These are phyloP conservation scores for Pulicaria dysenterica DNA, from an alignment of 129 eudicot species.

Conservation along the genomic window DNA sequence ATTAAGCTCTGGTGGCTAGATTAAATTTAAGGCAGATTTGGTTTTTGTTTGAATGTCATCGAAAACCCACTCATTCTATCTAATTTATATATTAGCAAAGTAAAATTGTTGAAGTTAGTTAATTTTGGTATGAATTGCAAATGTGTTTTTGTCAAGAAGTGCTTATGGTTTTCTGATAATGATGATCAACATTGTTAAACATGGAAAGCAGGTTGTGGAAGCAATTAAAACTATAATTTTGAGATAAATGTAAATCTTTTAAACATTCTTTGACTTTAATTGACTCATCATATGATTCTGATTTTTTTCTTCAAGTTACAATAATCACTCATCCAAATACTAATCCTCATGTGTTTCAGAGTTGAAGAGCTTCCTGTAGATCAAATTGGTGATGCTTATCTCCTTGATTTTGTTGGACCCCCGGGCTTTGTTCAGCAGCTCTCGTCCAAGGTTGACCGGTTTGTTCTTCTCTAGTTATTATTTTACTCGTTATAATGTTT, in stretches of 20 bases:
- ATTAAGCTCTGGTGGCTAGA: background rate
- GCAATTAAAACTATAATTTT: background rate
- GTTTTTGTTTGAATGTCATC: background rate
- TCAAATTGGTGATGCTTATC: slow-evolving; percentile 68
- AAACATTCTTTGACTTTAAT: background rate
- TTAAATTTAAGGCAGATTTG: background rate
- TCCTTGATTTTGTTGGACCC: slow-evolving; percentile 92
- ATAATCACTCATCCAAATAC: background rate
- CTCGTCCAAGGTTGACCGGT: slow-evolving; percentile 63
- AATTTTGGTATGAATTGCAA: too few species aligned
- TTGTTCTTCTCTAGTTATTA: background rate
- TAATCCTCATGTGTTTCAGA: slow-evolving; percentile 38
- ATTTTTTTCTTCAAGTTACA: background rate
- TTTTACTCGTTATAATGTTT: background rate
- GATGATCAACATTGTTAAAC: background rate
- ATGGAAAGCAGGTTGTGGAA: background rate
- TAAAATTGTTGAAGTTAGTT: too few species aligned
- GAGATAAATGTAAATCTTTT: background rate
- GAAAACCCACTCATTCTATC: background rate
- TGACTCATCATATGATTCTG: background rate
- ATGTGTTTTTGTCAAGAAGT: too few species aligned
- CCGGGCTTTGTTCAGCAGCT: slow-evolving; percentile 70
- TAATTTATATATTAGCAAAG: too few species aligned
- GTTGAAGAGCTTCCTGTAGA: slow-evolving; percentile 76
- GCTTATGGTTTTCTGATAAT: too few species aligned